Percentiles rank a stretch among this genome's conserved stretches.
phyloP scores from a whole-genome alignment of 1,284 basidiomycete species.

The Moniliella sp. region DNA sequence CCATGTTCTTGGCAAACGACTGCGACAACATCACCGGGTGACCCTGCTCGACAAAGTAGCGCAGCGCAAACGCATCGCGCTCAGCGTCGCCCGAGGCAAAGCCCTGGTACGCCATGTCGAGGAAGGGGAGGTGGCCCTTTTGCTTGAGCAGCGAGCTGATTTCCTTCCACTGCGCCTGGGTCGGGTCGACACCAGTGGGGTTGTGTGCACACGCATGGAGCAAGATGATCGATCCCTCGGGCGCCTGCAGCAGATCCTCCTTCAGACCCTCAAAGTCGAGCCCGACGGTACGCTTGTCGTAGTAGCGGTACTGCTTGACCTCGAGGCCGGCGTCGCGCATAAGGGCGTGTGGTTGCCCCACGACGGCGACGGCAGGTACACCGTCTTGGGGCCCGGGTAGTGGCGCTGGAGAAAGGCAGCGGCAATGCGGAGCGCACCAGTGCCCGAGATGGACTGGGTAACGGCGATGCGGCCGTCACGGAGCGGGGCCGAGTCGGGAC shows the following conservation, averaged over 20 bases:
- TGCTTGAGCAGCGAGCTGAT: slow-evolving; percentile 38
- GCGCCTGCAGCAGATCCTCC: slow-evolving; percentile 34
- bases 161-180: slow-evolving; percentile 29
- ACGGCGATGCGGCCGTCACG: slow-evolving; percentile 52
- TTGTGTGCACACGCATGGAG: slow-evolving; percentile 42
- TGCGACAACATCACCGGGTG: slow-evolving; percentile 26
- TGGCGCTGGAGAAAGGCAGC: slow-evolving; percentile 68
- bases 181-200: slow-evolving; percentile 36
- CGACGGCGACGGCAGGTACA: slow-evolving; percentile 80
- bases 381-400: slow-evolving; percentile 65
- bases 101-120: slow-evolving; percentile 65
- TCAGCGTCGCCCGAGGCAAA: slow-evolving; percentile 29
- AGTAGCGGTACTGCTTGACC: slow-evolving; percentile 59
- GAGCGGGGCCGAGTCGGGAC: slow-evolving; percentile 48
- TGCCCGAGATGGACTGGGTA: slow-evolving; percentile 91
- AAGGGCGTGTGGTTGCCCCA: slow-evolving; percentile 85
- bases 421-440: slow-evolving; percentile 86
- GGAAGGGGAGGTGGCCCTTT: slow-evolving; percentile 72
- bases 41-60: slow-evolving; percentile 35
- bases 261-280: slow-evolving; percentile 33
- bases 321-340: slow-evolving; percentile 68
- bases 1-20: slow-evolving; percentile 34
- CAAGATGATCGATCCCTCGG: slow-evolving; percentile 38
- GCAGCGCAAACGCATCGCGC: slow-evolving; percentile 30
- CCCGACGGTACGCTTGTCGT: slow-evolving; percentile 34